A percentile compares a stretch with the other conserved stretches of the same genome.
Evolutionary conservation across 495 filamentous ascomycete species (phyloP).

Genomic region (Daldinia childiae): DNA sequence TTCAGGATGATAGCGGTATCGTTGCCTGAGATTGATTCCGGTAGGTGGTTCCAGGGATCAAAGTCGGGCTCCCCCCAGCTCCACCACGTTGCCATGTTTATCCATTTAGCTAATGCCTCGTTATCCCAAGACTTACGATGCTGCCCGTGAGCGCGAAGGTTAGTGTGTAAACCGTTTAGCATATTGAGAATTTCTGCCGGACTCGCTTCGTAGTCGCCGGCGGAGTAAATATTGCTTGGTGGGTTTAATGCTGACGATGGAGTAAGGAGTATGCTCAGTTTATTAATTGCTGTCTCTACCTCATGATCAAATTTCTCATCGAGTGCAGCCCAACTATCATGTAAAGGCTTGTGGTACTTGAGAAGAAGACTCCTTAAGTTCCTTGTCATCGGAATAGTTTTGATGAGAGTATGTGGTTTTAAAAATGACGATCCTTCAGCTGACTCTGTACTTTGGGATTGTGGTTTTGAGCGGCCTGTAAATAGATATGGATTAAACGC

Average conservation of each 20-base stretch:
- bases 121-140: not conserved
- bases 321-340: not conserved
- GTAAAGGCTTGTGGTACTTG: not conserved
- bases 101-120: slow-evolving; percentile 4
- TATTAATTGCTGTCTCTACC: not conserved
- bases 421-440: not conserved
- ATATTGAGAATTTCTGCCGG: not conserved
- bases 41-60: not conserved
- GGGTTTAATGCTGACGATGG: not conserved
- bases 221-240: not conserved
- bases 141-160: not conserved
- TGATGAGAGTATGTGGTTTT: not conserved
- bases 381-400: not conserved
- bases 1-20: not conserved
- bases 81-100: slow-evolving; percentile 12
- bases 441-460: not conserved
- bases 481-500: not conserved
- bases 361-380: not conserved
- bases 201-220: not conserved
- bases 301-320: not conserved
- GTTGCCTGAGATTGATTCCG: not conserved
- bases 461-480: not conserved
- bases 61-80: slow-evolving; percentile 5
- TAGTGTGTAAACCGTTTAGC: not conserved
- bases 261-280: not conserved